phyloP scores from a whole-genome alignment of 2,329 filamentous ascomycete species.

The Colletotrichum somersetense region DNA sequence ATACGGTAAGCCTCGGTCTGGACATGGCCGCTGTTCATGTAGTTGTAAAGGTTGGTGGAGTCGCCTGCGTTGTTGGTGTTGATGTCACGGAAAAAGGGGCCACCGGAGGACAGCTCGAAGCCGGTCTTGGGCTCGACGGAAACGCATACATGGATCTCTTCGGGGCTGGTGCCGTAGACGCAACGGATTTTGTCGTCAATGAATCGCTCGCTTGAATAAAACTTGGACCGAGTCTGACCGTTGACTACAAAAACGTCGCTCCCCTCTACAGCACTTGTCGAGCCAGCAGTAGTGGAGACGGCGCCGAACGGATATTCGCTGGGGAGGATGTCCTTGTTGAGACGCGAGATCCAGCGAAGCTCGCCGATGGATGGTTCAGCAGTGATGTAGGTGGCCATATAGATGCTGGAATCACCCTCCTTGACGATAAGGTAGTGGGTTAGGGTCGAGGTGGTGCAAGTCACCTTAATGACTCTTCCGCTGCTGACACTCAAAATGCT shows the following conservation, averaged over 20 bases:
- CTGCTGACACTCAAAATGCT: constrained; percentile 50
- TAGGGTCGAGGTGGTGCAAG: constrained; percentile 69
- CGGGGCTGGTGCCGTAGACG: constrained; percentile 62
- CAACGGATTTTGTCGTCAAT: constrained; percentile 77
- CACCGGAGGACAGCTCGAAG: constrained; percentile 71
- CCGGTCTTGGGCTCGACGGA: constrained; percentile 62
- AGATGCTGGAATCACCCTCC: constrained; percentile 70
- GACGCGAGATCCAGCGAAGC: constrained; percentile 73
- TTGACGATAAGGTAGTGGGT: constrained; percentile 74
- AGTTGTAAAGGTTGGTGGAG: constrained; percentile 72
- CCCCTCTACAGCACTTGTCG: constrained; percentile 67
- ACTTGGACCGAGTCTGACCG: constrained; percentile 76
- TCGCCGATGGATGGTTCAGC: constrained; percentile 69
- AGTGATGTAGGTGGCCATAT: constrained; percentile 73
- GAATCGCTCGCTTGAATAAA: constrained; percentile 77
- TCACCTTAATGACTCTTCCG: constrained; percentile 69
- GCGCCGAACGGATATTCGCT: constrained; percentile 66
- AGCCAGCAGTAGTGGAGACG: constrained; percentile 67
- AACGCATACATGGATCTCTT: constrained; percentile 70
- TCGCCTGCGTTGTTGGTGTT: constrained; percentile 73
- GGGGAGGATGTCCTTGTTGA: constrained; percentile 64
- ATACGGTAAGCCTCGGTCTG: constrained; percentile 72
- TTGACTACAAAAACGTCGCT: constrained; percentile 70
- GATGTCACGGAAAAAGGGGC: constrained; percentile 76
- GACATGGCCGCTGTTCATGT: constrained; percentile 76